A percentile compares a stretch with the other conserved stretches of the same genome.
These are phyloP conservation scores for Polytrichum commune DNA, from an alignment of 225 moss, liverwort and hornwort genomes.

Conservation along the genomic window DNA sequence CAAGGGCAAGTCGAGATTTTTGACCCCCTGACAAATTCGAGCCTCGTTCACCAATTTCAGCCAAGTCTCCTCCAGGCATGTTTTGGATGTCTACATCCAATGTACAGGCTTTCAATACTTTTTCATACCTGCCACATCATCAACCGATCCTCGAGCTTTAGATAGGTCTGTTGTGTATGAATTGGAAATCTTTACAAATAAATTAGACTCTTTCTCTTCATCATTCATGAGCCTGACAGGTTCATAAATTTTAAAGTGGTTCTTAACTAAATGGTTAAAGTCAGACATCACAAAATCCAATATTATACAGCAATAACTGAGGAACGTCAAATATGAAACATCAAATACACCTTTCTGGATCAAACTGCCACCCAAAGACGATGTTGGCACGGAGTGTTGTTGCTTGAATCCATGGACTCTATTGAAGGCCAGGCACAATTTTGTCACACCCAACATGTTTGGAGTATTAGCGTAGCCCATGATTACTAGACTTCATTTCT, in stretches of 20 bases:
- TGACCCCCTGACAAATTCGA: constrained; percentile 65
- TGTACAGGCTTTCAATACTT: constrained; percentile 50
- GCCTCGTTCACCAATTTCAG: constrained; percentile 57
- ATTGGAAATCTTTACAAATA: no score
- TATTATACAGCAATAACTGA: no score
- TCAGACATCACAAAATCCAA: no score
- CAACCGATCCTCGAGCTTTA: not conserved
- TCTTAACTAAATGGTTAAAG: no score
- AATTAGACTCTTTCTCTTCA: no score
- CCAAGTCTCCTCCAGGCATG: constrained; percentile 54
- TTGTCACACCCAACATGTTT: not conserved
- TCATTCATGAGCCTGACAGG: no score
- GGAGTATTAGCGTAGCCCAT: not conserved
- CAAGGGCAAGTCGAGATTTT: constrained; percentile 56
- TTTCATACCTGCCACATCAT: constrained; percentile 38
- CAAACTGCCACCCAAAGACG: constrained; percentile 47
- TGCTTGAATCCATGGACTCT: constrained; percentile 67
- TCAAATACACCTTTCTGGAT: constrained; percentile 33
- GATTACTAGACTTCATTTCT: no score
- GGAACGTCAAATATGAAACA: no score
- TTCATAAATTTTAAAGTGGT: no score
- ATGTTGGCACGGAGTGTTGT: constrained; percentile 56
- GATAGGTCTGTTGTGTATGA: no score
- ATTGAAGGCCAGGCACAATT: not conserved
- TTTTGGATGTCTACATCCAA: constrained; percentile 55